Conservation (phyloP, 2,329 filamentous ascomycete species). For the Curvularia verruculosa region DNA sequence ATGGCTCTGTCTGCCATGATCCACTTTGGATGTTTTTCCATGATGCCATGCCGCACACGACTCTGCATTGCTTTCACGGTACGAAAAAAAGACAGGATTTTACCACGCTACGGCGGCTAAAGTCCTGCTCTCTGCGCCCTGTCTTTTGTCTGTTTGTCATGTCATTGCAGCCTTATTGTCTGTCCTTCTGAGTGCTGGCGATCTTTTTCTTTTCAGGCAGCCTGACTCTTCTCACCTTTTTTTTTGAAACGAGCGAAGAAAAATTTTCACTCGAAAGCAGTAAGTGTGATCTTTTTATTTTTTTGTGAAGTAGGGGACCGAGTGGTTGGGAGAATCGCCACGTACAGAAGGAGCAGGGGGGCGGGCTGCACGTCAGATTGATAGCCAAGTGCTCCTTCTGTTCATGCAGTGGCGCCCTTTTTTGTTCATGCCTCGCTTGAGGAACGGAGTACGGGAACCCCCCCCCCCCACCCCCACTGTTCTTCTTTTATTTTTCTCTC, state of each 20-base stretch:
- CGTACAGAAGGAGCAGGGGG: slow-evolving; percentile 19
- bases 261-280: slow-evolving; percentile 25
- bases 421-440: not conserved
- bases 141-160: not conserved
- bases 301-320: slow-evolving; percentile 9
- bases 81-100: slow-evolving; percentile 5
- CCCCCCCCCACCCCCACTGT: slow-evolving; percentile 8
- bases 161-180: not conserved
- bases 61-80: slow-evolving; percentile 12
- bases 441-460: slow-evolving; percentile 7
- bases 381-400: slow-evolving; percentile 4
- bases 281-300: slow-evolving; percentile 15
- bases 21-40: slow-evolving; percentile 12
- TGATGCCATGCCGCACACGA: slow-evolving; percentile 7
- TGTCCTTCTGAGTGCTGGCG: slow-evolving; percentile 1
- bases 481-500: not conserved
- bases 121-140: not conserved
- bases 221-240: not conserved
- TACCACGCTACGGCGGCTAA: slow-evolving; percentile 6
- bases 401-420: slow-evolving; percentile 4
- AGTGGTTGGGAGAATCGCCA: slow-evolving; percentile 40
- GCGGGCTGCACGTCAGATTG: slow-evolving; percentile 10
- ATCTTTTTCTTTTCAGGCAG: not conserved
- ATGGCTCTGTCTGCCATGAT: slow-evolving; percentile 5
- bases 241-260: slow-evolving; percentile 1